Percentiles rank a stretch among this genome's conserved stretches.
Evolutionary conservation across 352 stramenopile genomes (phyloP).

Genomic region (Nothophytophthora sp.): DNA sequence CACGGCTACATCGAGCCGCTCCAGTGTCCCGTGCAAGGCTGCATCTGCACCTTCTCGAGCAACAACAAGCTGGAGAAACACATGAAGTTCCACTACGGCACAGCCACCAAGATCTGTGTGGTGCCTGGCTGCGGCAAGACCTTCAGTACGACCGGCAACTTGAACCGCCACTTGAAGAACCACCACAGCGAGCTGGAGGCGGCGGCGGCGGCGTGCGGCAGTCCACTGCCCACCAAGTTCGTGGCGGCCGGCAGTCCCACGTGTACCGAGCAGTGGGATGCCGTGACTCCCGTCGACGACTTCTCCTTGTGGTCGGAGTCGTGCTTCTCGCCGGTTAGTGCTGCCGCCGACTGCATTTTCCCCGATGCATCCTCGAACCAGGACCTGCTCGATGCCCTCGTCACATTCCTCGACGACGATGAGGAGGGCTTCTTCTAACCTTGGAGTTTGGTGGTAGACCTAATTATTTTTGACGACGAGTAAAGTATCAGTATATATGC

Average conservation of each 20-base stretch:
- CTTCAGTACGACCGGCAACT: conserved; percentile 36
- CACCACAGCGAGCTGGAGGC: conserved; percentile 11
- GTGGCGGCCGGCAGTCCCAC: conserved; percentile 21
- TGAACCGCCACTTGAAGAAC: conserved; percentile 34
- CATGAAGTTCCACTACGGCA: conserved; percentile 38
- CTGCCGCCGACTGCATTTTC: conserved; percentile 6
- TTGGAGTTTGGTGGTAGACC: no score
- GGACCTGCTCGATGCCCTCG: conserved; percentile 40
- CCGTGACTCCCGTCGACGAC: conserved; percentile 5
- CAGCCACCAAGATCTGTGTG: conserved; percentile 17
- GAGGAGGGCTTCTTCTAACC: conserved; percentile 14
- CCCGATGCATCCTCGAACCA: conserved; percentile 21
- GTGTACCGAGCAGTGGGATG: conserved; percentile 18
- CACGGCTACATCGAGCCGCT: conserved; percentile 30
- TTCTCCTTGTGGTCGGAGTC: conserved; percentile 20
- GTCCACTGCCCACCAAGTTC: conserved; percentile 7
- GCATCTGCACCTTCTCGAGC: conserved; percentile 22
- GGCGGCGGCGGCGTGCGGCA: conserved; percentile 7
- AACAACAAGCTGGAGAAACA: conserved; percentile 30
- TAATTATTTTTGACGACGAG: no score
- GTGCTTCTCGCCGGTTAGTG: conserved; percentile 4
- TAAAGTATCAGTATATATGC: no score
- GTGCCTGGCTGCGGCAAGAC: conserved; percentile 30
- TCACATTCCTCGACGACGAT: conserved; percentile 36
- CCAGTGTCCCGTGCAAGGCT: conserved; percentile 10